Conservation (phyloP, 306 rosid species). For the Vigna trinervia region DNA sequence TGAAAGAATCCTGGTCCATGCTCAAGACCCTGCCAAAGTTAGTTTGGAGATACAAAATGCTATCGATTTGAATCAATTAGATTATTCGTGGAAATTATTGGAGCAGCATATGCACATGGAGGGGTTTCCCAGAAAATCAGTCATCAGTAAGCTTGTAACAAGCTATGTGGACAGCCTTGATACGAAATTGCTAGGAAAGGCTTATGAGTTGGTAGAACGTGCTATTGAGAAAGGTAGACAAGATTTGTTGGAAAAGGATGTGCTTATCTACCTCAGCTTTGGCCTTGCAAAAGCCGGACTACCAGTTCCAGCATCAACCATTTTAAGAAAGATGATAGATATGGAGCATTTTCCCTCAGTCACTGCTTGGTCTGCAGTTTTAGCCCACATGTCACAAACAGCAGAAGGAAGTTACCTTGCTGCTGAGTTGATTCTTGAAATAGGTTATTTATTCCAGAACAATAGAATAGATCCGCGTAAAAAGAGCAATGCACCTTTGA, state of each 20-base stretch:
- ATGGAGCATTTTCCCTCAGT: slow-evolving; percentile 74
- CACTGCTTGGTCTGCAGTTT: slow-evolving; percentile 80
- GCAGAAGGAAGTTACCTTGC: slow-evolving; percentile 83
- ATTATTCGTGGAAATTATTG: slow-evolving; percentile 75
- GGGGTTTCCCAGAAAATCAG: slow-evolving; percentile 84
- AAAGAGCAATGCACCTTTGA: slow-evolving; percentile 71
- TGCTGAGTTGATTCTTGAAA: slow-evolving; percentile 82
- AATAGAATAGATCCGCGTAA: slow-evolving; percentile 85
- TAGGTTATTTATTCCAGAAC: slow-evolving; percentile 84
- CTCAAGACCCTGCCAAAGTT: slow-evolving; percentile 74
- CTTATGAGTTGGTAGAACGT: slow-evolving; percentile 74
- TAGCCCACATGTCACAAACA: slow-evolving; percentile 79
- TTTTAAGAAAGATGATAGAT: slow-evolving; percentile 72
- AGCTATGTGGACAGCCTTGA: slow-evolving; percentile 69
- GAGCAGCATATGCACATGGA: slow-evolving; percentile 79
- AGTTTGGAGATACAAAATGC: slow-evolving; percentile 66
- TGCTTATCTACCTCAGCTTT: slow-evolving; percentile 73
- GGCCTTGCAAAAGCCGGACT: slow-evolving; percentile 75
- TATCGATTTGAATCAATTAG: slow-evolving; percentile 55
- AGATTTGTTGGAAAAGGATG: slow-evolving; percentile 70
- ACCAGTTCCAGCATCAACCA: slow-evolving; percentile 70
- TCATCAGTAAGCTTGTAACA: slow-evolving; percentile 61
- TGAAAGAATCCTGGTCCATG: slow-evolving; percentile 74
- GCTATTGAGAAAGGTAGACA: slow-evolving; percentile 65
- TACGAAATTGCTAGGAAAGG: slow-evolving; percentile 63